These are phyloP conservation scores for Rhodotorula sp. DNA, from an alignment of 1,284 basidiomycete species.

Conservation along the genomic window DNA sequence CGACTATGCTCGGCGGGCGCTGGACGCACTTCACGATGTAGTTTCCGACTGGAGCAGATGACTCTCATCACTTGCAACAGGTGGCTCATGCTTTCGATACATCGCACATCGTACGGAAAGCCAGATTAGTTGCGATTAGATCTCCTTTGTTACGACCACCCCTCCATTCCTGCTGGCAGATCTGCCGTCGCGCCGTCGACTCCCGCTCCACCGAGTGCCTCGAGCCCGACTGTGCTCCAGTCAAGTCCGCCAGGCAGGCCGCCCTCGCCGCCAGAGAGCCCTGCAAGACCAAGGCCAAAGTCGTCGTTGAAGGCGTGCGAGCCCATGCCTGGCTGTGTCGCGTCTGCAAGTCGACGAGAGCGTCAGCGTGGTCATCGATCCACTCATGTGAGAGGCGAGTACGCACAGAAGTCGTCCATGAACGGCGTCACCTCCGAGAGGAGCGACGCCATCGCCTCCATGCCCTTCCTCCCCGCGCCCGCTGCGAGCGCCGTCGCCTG, in stretches of 20 bases:
- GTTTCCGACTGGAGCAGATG: too few species aligned
- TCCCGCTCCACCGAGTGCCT: background rate
- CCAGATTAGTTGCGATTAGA: too few species aligned
- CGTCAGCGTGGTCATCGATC: too few species aligned
- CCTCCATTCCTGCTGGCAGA: too few species aligned
- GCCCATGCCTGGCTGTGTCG: conserved; percentile 10
- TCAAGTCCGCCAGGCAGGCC: background rate
- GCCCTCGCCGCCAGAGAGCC: background rate
- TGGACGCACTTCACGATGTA: conserved; percentile 42
- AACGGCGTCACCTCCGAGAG: conserved; percentile 27
- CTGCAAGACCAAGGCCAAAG: conserved; percentile 15
- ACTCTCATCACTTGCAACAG: too few species aligned
- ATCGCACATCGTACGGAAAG: too few species aligned
- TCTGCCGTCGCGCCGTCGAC: background rate
- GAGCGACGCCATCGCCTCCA: conserved; percentile 27
- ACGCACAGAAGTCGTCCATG: conserved; percentile 23
- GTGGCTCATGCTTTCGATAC: too few species aligned
- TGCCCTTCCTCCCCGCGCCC: conserved; percentile 4
- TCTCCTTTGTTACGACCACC: too few species aligned
- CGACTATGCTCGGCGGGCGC: conserved; percentile 48
- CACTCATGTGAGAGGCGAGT: background rate
- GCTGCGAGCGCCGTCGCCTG: conserved; percentile 14
- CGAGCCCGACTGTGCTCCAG: background rate
- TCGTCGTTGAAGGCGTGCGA: conserved; percentile 27
- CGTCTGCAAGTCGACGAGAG: conserved; percentile 2